These are phyloP conservation scores for Metschnikowia continentalis DNA, from an alignment of 805 yeast species.

Conservation along the genomic window DNA sequence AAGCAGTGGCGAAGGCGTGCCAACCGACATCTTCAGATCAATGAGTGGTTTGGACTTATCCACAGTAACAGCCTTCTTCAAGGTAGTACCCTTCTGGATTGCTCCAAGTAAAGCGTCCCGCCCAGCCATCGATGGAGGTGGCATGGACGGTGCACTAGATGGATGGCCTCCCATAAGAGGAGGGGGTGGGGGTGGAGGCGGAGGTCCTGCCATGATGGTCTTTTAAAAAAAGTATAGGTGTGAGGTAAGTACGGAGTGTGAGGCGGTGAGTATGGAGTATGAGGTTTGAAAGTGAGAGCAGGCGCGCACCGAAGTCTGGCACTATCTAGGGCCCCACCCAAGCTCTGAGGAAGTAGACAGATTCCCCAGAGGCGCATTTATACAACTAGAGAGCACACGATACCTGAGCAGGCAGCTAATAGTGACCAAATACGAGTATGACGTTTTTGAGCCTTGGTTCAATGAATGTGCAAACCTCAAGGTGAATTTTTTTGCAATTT, in stretches of 20 bases:
- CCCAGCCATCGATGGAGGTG: slow-evolving; percentile 19
- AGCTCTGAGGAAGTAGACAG: too few species aligned
- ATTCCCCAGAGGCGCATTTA: too few species aligned
- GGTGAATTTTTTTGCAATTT: too few species aligned
- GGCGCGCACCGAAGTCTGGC: neutral
- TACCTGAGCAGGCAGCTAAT: too few species aligned
- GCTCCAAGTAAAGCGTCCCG: slow-evolving; percentile 65
- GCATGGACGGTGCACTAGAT: slow-evolving; percentile 23
- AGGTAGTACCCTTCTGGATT: slow-evolving; percentile 56
- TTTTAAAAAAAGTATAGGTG: neutral
- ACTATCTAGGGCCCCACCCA: too few species aligned
- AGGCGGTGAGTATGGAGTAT: neutral
- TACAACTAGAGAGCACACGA: too few species aligned
- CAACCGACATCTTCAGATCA: slow-evolving; percentile 28
- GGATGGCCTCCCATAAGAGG: slow-evolving; percentile 22
- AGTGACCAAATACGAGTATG: too few species aligned
- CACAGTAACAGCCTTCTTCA: slow-evolving; percentile 42
- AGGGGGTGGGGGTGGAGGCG: slow-evolving; percentile 35
- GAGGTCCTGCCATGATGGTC: slow-evolving; percentile 38
- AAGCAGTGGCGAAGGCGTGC: slow-evolving; percentile 17
- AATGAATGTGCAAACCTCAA: too few species aligned
- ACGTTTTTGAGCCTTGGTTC: too few species aligned
- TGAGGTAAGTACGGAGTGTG: neutral
- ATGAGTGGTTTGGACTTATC: slow-evolving; percentile 54
- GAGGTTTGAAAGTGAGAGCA: too few species aligned